Percentiles rank a stretch among this genome's conserved stretches.
These are phyloP conservation scores for Xylaria intraflava DNA, from an alignment of 495 filamentous ascomycete genomes.

Conservation along the genomic window DNA sequence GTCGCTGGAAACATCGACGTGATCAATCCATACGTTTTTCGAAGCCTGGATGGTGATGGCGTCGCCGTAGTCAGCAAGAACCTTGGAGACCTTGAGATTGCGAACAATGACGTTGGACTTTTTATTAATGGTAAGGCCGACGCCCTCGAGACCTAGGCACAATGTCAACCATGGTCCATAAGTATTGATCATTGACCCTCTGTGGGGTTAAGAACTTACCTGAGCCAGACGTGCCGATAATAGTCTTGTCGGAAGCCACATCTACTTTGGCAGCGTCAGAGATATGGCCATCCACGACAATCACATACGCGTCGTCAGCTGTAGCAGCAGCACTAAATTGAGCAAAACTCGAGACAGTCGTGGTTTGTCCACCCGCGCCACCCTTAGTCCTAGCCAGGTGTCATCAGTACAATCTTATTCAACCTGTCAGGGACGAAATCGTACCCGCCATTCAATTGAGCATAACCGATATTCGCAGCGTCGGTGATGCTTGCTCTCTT, in stretches of 20 bases:
- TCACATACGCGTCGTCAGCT: slow-evolving; percentile 39
- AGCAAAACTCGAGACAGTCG: slow-evolving; percentile 52
- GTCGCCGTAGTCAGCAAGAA: slow-evolving; percentile 53
- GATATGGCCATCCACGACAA: slow-evolving; percentile 45
- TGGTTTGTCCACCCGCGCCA: slow-evolving; percentile 51
- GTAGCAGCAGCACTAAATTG: slow-evolving; percentile 45
- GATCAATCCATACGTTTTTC: slow-evolving; percentile 64
- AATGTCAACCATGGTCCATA: no score
- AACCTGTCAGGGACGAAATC: neutral
- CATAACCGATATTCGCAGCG: slow-evolving; percentile 25
- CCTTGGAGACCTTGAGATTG: slow-evolving; percentile 55
- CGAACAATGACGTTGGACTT: slow-evolving; percentile 53
- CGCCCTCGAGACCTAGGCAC: slow-evolving; percentile 32
- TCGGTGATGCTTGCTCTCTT: slow-evolving; percentile 32
- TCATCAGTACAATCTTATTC: neutral
- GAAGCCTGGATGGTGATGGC: slow-evolving; percentile 51
- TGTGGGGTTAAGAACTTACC: slow-evolving; percentile 11
- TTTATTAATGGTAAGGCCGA: slow-evolving; percentile 43
- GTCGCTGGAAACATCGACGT: slow-evolving; percentile 57
- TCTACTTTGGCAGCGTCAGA: slow-evolving; percentile 35
- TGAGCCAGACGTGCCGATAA: slow-evolving; percentile 41
- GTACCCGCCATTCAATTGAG: slow-evolving; percentile 18
- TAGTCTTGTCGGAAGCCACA: slow-evolving; percentile 50
- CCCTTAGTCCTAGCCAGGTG: slow-evolving; percentile 42
- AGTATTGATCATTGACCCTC: neutral